phyloP scores from a whole-genome alignment of 176 grass and related monocot genomes.

The Cenchrus americanus region DNA sequence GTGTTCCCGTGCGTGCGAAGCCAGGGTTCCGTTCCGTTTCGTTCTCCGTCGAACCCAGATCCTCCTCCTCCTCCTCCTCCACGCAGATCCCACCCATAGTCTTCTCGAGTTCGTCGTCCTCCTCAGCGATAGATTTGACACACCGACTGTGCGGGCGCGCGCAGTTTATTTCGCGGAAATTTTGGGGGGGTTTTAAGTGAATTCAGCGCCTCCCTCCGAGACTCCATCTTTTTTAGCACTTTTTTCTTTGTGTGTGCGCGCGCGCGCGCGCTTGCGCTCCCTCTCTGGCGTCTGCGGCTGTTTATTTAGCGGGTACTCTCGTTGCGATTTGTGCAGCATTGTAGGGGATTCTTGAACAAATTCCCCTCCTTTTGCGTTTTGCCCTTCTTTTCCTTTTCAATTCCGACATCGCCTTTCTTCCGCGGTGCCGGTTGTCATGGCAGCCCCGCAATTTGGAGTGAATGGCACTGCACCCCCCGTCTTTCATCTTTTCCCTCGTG shows the following conservation, averaged over 20 bases:
- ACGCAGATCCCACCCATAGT: not conserved
- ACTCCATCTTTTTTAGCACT: not conserved
- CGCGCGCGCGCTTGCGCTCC: not conserved
- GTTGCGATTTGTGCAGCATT: conserved; percentile 44
- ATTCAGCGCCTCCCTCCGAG: not conserved
- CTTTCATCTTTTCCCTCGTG: not conserved
- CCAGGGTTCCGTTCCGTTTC: not conserved
- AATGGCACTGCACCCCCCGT: conserved; percentile 28
- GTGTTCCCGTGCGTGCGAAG: not conserved
- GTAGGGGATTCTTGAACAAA: conserved; percentile 45
- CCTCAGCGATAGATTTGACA: not conserved
- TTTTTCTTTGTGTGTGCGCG: not conserved
- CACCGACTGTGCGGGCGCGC: no score
- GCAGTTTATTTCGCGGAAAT: not conserved
- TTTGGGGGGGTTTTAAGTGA: conserved; percentile 19
- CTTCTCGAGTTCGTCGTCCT: not conserved
- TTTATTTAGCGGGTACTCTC: not conserved
- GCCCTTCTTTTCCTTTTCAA: conserved; percentile 21
- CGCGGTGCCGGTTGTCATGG: conserved; percentile 32
- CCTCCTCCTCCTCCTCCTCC: not conserved
- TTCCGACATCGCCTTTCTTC: conserved; percentile 21
- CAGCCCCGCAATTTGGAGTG: conserved; percentile 19
- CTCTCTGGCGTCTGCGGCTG: not conserved
- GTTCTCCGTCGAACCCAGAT: not conserved
- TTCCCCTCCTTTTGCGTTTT: not conserved